A percentile compares a stretch with the other conserved stretches of the same genome.
Conservation (phyloP, 805 yeast species). For the Candida sanyiensis region DNA sequence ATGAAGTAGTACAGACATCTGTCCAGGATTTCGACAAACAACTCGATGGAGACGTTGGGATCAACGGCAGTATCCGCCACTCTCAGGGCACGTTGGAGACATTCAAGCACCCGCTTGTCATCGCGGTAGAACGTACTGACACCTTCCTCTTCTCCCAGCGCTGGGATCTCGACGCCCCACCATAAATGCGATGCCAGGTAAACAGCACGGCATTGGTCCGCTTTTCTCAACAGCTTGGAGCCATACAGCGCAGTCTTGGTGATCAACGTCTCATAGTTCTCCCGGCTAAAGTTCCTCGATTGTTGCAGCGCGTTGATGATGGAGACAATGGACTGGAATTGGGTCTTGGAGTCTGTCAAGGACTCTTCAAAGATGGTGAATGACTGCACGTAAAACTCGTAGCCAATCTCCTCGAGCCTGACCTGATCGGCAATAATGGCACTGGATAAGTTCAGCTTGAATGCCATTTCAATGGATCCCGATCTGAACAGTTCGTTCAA, state of each 20-base stretch:
- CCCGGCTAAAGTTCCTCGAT: constrained; percentile 47
- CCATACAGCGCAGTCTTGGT: constrained; percentile 85
- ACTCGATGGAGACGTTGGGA: constrained; percentile 59
- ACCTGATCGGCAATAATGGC: constrained; percentile 80
- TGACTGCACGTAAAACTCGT: constrained; percentile 86
- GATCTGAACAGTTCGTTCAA: constrained; percentile 55
- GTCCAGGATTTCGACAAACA: constrained; percentile 86
- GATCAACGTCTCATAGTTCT: constrained; percentile 75
- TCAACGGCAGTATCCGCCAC: constrained; percentile 96
- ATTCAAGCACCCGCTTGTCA: constrained; percentile 79
- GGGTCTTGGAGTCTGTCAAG: constrained; percentile 46
- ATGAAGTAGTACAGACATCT: constrained; percentile 80
- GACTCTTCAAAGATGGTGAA: constrained; percentile 76
- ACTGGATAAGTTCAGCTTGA: constrained; percentile 50
- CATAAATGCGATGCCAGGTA: constrained; percentile 85
- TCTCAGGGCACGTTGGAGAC: constrained; percentile 80
- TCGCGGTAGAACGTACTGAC: constrained; percentile 38
- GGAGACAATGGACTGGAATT: constrained; percentile 46
- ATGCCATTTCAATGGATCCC: constrained; percentile 29
- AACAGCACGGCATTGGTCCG: constrained; percentile 92
- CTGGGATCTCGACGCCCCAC: constrained; percentile 76
- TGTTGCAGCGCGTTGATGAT: constrained; percentile 47
- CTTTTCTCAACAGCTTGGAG: constrained; percentile 80
- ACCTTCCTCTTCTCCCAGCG: constrained; percentile 40
- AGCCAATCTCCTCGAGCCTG: constrained; percentile 62